These are phyloP conservation scores for Fusarium secorum DNA, from an alignment of 2,329 filamentous ascomycete genomes.

Conservation along the genomic window DNA sequence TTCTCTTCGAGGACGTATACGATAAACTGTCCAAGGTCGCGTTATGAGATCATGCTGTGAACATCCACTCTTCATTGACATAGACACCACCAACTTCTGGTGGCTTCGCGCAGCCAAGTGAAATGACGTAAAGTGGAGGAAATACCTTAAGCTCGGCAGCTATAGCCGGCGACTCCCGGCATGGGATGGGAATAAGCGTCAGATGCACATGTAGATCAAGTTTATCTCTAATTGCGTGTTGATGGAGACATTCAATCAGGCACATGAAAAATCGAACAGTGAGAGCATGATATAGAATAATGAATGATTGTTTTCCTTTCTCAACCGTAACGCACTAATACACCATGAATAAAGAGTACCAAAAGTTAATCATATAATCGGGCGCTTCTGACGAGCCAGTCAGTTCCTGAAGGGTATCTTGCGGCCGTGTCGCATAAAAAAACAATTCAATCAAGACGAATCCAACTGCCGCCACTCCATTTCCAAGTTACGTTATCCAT, in stretches of 20 bases:
- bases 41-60: not conserved
- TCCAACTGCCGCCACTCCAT: not conserved
- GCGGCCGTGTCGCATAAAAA: constrained; percentile 34
- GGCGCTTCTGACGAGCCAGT: constrained; percentile 13
- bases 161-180: not conserved
- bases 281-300: no score
- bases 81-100: not conserved
- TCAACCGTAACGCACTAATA: not conserved
- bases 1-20: not conserved
- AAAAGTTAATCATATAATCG: constrained; percentile 8
- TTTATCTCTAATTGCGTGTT: not conserved
- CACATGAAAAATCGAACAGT: not conserved
- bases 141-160: not conserved
- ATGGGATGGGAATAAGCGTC: not conserved
- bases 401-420: constrained; percentile 36
- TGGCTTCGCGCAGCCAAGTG: not conserved
- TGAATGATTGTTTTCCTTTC: not conserved
- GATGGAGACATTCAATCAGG: not conserved
- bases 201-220: not conserved
- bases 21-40: no score
- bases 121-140: constrained; percentile 11
- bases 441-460: not conserved
- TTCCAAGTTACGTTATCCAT: not conserved
- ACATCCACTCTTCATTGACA: not conserved
- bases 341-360: constrained; percentile 1